Evolutionary conservation across 164 flowering plant species (phyloP), one percentile per base, ranked within the genome.

Genomic region (Chloranthus sessilifolius): DNA sequence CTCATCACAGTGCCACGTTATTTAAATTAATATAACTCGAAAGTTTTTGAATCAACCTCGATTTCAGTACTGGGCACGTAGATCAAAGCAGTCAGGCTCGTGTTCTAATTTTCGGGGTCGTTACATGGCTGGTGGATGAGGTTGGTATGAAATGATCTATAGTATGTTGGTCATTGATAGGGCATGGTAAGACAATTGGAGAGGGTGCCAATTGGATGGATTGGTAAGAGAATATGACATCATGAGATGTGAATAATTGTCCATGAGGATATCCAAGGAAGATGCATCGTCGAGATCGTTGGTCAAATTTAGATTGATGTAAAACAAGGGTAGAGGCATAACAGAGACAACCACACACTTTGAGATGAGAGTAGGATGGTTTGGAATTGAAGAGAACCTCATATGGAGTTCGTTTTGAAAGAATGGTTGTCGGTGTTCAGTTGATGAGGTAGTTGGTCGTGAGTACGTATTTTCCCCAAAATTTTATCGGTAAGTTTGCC

Each of bases 221-320:
- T 5, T 46, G 40, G 22, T 1, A 48, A 23, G 34, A 41, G 11
- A 39, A 48, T 9, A 57, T 20, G 2, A 3, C 10, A 6, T 57
- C 54, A 39, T 47, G 39, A 59, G 43, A 59, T 1, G 35, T 23
- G 11, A 50, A 55, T 21, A 48, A 42, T 46, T 61, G 11, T 8
- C 33, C 55, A 44, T 2, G 7, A 25, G 66, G 55, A 25, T 42
- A 62, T 1, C 60, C 60, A 5, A 62, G 25, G 21, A 62, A 49
- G 4, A 61, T 7, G 9, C 53, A 40, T 29, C 12, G 8, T 1
- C 22, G 3, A 12, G 46, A 45, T 9, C 30, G 8, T 5, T 26
- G 46, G 5, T 38, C 35, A 56, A 56, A 56, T 27, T 45, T 56
- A 2, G 36, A 2, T 2, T 17, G 20, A 10, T 56, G 47, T 7